Percentiles rank a stretch among this genome's conserved stretches.
Evolutionary conservation across 2,329 filamentous ascomycete genomes (phyloP).

Genomic region (Ciborinia camelliae): DNA sequence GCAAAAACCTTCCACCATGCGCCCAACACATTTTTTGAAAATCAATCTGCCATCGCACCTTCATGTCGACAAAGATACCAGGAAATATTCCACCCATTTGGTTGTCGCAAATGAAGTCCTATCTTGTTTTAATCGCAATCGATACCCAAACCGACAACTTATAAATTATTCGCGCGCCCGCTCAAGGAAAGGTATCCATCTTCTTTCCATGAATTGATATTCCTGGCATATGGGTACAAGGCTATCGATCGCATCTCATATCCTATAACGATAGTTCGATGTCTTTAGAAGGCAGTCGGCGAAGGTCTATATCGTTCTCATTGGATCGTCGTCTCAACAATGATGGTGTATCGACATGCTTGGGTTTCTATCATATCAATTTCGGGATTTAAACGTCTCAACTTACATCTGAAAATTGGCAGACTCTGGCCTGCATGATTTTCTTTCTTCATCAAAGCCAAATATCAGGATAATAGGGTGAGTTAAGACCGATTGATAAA

Average conservation of each 20-base stretch:
- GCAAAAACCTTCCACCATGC: neutral
- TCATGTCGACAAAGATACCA: neutral
- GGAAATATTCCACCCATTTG: neutral
- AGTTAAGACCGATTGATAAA: neutral
- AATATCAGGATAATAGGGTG: neutral
- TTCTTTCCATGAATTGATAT: neutral
- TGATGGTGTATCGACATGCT: neutral
- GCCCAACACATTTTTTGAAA: neutral
- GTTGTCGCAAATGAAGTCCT: neutral
- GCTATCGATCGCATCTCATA: neutral
- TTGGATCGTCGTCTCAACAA: neutral
- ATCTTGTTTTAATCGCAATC: too few relatives aligned
- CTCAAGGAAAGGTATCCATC: neutral
- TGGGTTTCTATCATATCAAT: neutral
- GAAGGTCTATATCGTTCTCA: neutral
- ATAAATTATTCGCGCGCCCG: neutral
- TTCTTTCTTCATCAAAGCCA: too few relatives aligned
- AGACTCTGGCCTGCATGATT: neutral
- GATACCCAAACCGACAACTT: neutral
- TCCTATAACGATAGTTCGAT: neutral
- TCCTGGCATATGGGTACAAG: neutral
- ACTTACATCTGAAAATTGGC: neutral
- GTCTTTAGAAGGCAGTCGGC: neutral
- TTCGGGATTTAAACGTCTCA: neutral
- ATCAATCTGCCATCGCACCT: neutral